These are phyloP conservation scores for Cyberlindnera mrakii DNA, from an alignment of 805 yeast species.

Conservation along the genomic window DNA sequence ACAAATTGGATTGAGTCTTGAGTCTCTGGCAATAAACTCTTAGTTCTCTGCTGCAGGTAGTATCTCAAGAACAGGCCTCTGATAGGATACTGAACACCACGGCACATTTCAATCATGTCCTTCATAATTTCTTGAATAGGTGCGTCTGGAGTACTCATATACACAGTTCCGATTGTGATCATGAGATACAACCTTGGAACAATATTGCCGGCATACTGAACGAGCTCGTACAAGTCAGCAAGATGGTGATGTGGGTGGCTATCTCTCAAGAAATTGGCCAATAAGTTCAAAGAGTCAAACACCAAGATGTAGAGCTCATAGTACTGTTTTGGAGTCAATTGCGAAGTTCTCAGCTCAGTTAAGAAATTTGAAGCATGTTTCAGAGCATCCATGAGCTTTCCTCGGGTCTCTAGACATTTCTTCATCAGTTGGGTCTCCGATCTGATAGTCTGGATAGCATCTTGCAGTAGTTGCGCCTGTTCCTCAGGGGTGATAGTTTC, in stretches of 20 bases:
- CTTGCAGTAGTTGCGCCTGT: conserved; percentile 31
- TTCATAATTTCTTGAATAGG: conserved; percentile 83
- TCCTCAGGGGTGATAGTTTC: conserved; percentile 15
- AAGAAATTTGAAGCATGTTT: conserved; percentile 81
- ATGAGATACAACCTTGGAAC: conserved; percentile 87
- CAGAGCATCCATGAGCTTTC: conserved; percentile 77
- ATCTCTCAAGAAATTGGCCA: conserved; percentile 59
- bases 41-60: conserved; percentile 79
- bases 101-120: conserved; percentile 96
- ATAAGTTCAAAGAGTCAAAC: conserved; percentile 71
- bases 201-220: conserved; percentile 91
- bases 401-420: conserved; percentile 61
- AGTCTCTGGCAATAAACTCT: conserved; percentile 37
- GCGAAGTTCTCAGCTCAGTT: conserved; percentile 72
- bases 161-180: conserved; percentile 92
- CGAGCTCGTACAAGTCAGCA: conserved; percentile 88
- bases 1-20: conserved; percentile 73
- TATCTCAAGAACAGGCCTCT: conserved; percentile 88
- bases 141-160: conserved; percentile 69
- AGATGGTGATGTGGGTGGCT: conserved; percentile 66
- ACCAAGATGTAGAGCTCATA: conserved; percentile 83
- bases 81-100: conserved; percentile 94
- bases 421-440: conserved; percentile 75
- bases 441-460: conserved; percentile 45
- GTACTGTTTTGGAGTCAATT: conserved; percentile 81